A percentile compares a stretch with the other conserved stretches of the same genome.
These are phyloP conservation scores for Cystobasidium tubakii DNA, from an alignment of 768 basidiomycete species.

Conservation along the genomic window DNA sequence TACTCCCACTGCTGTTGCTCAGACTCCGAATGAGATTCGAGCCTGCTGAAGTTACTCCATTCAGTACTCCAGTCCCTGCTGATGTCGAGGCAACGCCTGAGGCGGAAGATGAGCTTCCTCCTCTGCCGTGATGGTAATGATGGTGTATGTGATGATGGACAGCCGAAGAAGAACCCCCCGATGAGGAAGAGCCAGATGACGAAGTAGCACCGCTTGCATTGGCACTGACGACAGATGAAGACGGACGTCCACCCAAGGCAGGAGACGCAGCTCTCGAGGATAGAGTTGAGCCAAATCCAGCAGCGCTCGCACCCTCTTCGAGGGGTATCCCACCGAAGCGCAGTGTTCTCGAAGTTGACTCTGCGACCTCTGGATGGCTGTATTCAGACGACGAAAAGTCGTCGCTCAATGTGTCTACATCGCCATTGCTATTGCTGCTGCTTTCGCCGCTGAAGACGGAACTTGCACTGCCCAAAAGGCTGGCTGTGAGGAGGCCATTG, in stretches of 20 bases:
- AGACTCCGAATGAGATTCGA: background rate
- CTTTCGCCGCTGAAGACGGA: background rate
- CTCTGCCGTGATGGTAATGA: slow-evolving; percentile 11
- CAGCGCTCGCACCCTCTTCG: background rate
- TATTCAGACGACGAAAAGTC: background rate
- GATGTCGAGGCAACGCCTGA: background rate
- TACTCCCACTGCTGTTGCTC: background rate
- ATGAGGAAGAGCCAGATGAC: slow-evolving; percentile 14
- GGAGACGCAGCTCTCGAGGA: slow-evolving; percentile 13
- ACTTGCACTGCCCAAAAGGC: background rate
- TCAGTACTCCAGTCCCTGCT: background rate
- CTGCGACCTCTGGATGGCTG: background rate
- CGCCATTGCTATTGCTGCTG: slow-evolving; percentile 4
- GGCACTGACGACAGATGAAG: background rate
- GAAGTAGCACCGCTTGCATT: background rate
- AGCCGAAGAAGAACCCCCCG: background rate
- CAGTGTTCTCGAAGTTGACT: slow-evolving; percentile 8
- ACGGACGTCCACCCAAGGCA: background rate
- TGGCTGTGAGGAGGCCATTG: background rate
- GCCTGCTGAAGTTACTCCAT: background rate
- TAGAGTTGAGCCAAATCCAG: background rate
- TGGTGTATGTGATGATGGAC: slow-evolving; percentile 25
- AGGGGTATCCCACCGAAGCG: background rate
- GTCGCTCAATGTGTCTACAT: background rate
- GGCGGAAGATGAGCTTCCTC: background rate